A percentile compares a stretch with the other conserved stretches of the same genome.
phyloP scores from a whole-genome alignment of 768 basidiomycete genomes.

The Agrocybe chaxingu region DNA sequence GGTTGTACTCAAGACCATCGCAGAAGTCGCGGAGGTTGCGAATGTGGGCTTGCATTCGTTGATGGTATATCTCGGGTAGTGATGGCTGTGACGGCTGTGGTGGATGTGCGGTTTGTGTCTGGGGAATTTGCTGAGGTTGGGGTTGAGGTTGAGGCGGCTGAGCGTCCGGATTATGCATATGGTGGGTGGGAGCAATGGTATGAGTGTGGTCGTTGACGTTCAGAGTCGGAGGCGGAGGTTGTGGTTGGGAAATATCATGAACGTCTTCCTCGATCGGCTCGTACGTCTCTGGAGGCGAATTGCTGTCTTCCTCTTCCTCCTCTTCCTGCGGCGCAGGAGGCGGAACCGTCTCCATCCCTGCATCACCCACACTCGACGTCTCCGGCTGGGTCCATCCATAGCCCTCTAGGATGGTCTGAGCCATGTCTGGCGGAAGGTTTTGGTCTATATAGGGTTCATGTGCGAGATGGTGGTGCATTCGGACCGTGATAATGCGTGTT shows the following conservation, averaged over 20 bases:
- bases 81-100: slow-evolving; percentile 11
- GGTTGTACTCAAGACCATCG: slow-evolving; percentile 42
- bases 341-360: not conserved
- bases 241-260: not conserved
- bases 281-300: not conserved
- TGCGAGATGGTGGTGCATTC: slow-evolving; percentile 41
- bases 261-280: not conserved
- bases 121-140: not conserved
- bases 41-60: slow-evolving; percentile 40
- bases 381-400: slow-evolving; percentile 20
- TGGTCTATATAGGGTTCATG: slow-evolving; percentile 42
- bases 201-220: not conserved
- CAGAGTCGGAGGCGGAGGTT: not conserved
- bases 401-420: slow-evolving; percentile 30
- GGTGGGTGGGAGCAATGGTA: not conserved
- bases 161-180: not conserved
- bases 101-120: slow-evolving; percentile 2
- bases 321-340: slow-evolving; percentile 1
- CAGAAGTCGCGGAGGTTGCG: slow-evolving; percentile 41
- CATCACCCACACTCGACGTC: not conserved
- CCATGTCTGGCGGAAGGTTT: slow-evolving; percentile 33
- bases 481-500: slow-evolving; percentile 30
- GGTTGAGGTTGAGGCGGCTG: not conserved
- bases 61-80: slow-evolving; percentile 24
- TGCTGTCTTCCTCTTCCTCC: slow-evolving; percentile 8